These are phyloP conservation scores for Nakaseomyces sp. DNA, from an alignment of 1,139 yeast genomes.

Conservation along the genomic window DNA sequence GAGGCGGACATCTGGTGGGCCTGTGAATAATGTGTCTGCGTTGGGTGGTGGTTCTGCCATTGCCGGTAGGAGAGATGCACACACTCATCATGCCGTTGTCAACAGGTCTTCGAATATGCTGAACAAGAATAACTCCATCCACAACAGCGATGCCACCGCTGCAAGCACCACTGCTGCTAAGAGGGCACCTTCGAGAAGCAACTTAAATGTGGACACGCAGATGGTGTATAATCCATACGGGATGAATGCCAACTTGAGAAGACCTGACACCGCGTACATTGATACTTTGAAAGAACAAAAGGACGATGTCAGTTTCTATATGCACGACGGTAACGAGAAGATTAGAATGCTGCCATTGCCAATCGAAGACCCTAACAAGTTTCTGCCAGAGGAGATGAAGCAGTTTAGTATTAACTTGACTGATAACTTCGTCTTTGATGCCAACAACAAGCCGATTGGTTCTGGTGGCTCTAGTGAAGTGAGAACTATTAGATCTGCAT, in stretches of 20 bases:
- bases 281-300: constrained; percentile 10
- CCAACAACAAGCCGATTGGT: constrained; percentile 44
- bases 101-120: constrained; percentile 4
- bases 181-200: not conserved
- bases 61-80: not conserved
- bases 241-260: constrained; percentile 16
- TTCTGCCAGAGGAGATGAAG: constrained; percentile 47
- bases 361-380: constrained; percentile 59
- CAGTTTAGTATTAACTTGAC: constrained; percentile 46
- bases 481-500: constrained; percentile 41
- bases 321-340: constrained; percentile 34
- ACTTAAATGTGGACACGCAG: constrained; percentile 11
- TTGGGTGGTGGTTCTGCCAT: not conserved
- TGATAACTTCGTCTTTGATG: constrained; percentile 49
- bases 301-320: constrained; percentile 23
- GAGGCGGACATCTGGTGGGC: constrained; percentile 8
- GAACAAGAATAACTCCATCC: constrained; percentile 21
- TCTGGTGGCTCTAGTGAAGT: constrained; percentile 72
- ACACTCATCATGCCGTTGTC: constrained; percentile 4
- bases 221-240: constrained; percentile 31
- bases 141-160: constrained; percentile 11
- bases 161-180: not conserved
- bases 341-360: constrained; percentile 52
- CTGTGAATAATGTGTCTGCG: not conserved
- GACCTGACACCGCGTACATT: constrained; percentile 15